These are phyloP conservation scores for Ambispora gerdemannii DNA, from an alignment of 192 early-diverging fungal genomes.

Conservation along the genomic window DNA sequence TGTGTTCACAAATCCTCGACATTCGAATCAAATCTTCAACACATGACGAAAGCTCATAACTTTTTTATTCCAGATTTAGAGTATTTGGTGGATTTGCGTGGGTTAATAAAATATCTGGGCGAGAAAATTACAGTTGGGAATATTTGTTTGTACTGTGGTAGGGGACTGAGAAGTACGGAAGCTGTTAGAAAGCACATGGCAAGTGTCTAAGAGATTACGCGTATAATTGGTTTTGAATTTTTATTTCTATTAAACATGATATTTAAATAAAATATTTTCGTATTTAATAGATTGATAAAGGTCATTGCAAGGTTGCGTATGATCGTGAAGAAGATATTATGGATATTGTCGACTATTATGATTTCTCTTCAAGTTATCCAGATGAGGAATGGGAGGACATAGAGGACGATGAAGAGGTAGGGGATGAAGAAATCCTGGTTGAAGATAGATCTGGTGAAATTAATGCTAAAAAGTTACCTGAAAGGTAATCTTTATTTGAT, in stretches of 20 bases:
- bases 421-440: constrained; percentile 39
- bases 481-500: neutral
- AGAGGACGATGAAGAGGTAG: constrained; percentile 42
- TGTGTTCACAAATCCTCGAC: constrained; percentile 65
- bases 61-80: constrained; percentile 98
- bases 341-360: constrained; percentile 94
- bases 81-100: constrained; percentile 82
- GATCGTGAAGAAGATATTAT: constrained; percentile 86
- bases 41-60: constrained; percentile 89
- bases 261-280: constrained; percentile 10
- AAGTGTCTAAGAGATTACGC: too few relatives aligned
- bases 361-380: constrained; percentile 86
- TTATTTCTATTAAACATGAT: neutral
- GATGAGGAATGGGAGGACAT: constrained; percentile 50
- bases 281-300: constrained; percentile 69
- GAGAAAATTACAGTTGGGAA: constrained; percentile 96
- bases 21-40: constrained; percentile 77
- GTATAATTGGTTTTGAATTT: constrained; percentile 28
- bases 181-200: constrained; percentile 95
- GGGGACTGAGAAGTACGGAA: constrained; percentile 77
- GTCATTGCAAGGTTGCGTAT: constrained; percentile 96
- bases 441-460: constrained; percentile 46
- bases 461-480: neutral
- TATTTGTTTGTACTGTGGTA: constrained; percentile 91
- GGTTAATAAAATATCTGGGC: constrained; percentile 86